Evolutionary conservation across 1,284 basidiomycete genomes (phyloP), one percentile per base, ranked within the genome.

Genomic region (Ceratobasidium sp.): DNA sequence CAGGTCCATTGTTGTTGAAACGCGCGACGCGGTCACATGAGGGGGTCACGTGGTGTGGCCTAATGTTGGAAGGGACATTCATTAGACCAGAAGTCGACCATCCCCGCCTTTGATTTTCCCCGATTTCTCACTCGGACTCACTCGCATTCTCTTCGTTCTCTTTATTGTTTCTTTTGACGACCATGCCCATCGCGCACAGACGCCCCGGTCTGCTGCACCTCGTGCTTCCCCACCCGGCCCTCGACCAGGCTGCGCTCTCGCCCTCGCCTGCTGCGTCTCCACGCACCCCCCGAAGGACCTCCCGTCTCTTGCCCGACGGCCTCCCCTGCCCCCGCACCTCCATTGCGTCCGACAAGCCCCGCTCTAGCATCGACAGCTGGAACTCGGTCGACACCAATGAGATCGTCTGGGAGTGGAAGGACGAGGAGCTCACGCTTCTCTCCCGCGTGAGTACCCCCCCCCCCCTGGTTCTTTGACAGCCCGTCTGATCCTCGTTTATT

Each of bases 341-440:
- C 3, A n/a, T 72, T 37, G 43, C 68, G 27, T 72, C 68, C 9
- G 68, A 72, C 41, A 72, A 39, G 34, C 68, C 68, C 41, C 68
- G 68, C 56, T 72, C 68, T 39, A 72, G 68, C 56, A 72, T 72
- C 43, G 68, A 72, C 39, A 72, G 68, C 92, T 91, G 89, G 80
- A 92, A 90, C 80, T 92, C 91, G 27, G 91, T 88, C 78, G 86
- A 86, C 77, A 86, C 90, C 78, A 77, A 78, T 56, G 90, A 90
- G 56, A 83, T 86, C 53, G 88, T 88, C 74, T 87, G 83, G 68
- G 90, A 92, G 76, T 93, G 92, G 92, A 90, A 86, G 79, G 84
- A 86, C 63, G 91, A 93, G 69, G 89, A 93, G 78, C 82, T 88
- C 75, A 84, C 86, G 75, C 82, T 93, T 14, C 85, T 93, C 59